Conservation (phyloP, 2,329 filamentous ascomycete genomes). For the Xylaria hypoxylon region DNA sequence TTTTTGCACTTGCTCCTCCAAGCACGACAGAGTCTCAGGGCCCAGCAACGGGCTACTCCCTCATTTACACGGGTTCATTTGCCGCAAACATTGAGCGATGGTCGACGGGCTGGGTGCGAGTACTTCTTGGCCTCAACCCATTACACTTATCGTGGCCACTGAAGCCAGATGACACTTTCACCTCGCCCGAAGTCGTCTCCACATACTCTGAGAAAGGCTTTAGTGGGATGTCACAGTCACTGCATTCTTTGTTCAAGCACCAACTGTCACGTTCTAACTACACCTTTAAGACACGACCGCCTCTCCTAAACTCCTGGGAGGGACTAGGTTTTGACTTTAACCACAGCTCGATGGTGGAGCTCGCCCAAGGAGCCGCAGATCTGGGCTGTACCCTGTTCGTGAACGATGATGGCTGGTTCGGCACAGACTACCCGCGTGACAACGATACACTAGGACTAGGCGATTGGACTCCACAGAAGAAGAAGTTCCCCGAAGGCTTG, state of each 20-base stretch:
- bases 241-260: slow-evolving; percentile 71
- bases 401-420: slow-evolving; percentile 76
- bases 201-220: slow-evolving; percentile 70
- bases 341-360: slow-evolving; percentile 63
- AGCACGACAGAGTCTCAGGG: slow-evolving; percentile 70
- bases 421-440: slow-evolving; percentile 68
- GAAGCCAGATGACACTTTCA: slow-evolving; percentile 65
- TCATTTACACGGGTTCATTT: slow-evolving; percentile 74
- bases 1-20: slow-evolving; percentile 67
- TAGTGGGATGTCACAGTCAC: slow-evolving; percentile 70
- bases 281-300: slow-evolving; percentile 62
- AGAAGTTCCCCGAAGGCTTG: slow-evolving; percentile 69
- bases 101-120: slow-evolving; percentile 70
- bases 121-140: slow-evolving; percentile 70
- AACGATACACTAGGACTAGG: slow-evolving; percentile 70
- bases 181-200: slow-evolving; percentile 71
- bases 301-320: slow-evolving; percentile 75
- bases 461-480: slow-evolving; percentile 71
- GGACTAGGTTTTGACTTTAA: slow-evolving; percentile 70
- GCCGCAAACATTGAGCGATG: slow-evolving; percentile 70
- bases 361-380: slow-evolving; percentile 67
- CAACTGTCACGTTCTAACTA: slow-evolving; percentile 66
- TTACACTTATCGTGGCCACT: slow-evolving; percentile 70
- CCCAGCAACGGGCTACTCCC: slow-evolving; percentile 73
- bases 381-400: slow-evolving; percentile 73